A percentile compares a stretch with the other conserved stretches of the same genome.
These are phyloP conservation scores for Psidium friedrichsthalianum DNA, from an alignment of 345 rosid species.

Conservation along the genomic window DNA sequence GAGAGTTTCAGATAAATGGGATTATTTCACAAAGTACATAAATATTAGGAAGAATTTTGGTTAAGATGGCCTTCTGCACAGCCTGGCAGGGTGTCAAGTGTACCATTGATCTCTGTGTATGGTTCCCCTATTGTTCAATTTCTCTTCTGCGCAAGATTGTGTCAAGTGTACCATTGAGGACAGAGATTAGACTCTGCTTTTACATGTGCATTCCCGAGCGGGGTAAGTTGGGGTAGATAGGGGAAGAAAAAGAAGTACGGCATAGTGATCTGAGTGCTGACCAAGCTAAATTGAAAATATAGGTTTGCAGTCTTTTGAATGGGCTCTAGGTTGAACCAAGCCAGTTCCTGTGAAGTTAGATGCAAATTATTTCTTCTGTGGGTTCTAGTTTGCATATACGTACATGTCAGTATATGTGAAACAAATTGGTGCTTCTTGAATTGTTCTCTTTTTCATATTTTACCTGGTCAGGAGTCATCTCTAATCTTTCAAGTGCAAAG, in stretches of 20 bases:
- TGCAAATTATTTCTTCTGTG: not conserved
- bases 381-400: not conserved
- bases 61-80: not conserved
- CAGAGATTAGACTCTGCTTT: not conserved
- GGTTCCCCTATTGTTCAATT: not conserved
- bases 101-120: not conserved
- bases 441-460: not conserved
- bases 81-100: not conserved
- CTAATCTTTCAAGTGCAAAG: not conserved
- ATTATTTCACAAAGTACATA: not conserved
- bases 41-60: not conserved
- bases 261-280: not conserved
- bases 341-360: not conserved
- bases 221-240: not conserved
- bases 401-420: not conserved
- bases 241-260: not conserved
- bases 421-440: not conserved
- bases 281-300: not conserved
- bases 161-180: not conserved
- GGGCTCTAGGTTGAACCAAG: not conserved
- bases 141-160: not conserved
- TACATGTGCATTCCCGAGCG: not conserved
- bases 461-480: not conserved
- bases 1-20: not conserved
- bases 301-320: not conserved